phyloP scores from a whole-genome alignment of 2,329 filamentous ascomycete genomes.

The Blastomyces gilchristii region DNA sequence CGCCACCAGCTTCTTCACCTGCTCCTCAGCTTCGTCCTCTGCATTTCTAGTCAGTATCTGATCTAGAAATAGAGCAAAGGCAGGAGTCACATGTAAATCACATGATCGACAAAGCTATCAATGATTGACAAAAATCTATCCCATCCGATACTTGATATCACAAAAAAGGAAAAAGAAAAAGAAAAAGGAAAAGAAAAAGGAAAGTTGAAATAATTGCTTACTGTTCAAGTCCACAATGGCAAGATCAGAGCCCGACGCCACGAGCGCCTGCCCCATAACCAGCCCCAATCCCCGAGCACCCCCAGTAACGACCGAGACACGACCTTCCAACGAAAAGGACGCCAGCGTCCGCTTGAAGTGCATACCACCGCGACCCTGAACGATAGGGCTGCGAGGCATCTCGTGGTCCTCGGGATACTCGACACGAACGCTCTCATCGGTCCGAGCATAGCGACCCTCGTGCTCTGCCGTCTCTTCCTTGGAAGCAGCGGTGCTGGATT shows the following conservation, averaged over 20 bases:
- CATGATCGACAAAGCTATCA: background rate
- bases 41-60: constrained; percentile 10
- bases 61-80: background rate
- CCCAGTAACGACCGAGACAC: constrained; percentile 77
- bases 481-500: constrained; percentile 1
- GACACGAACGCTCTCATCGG: constrained; percentile 65
- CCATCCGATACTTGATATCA: background rate
- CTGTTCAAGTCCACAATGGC: constrained; percentile 92
- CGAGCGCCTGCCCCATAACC: constrained; percentile 86
- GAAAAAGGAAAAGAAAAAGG: background rate
- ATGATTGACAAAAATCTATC: background rate
- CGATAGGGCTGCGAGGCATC: constrained; percentile 59
- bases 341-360: constrained; percentile 79
- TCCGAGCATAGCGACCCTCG: constrained; percentile 65
- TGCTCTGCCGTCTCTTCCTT: constrained; percentile 27
- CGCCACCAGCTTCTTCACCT: constrained; percentile 62
- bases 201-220: constrained; percentile 29
- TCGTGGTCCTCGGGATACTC: constrained; percentile 67
- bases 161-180: background rate
- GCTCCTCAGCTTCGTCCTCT: constrained; percentile 75
- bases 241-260: constrained; percentile 76
- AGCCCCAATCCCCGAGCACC: constrained; percentile 81
- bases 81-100: background rate
- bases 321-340: constrained; percentile 75
- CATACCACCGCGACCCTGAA: constrained; percentile 65